phyloP scores from a whole-genome alignment of 495 filamentous ascomycete species.

The Hyaloscypha bicolor region DNA sequence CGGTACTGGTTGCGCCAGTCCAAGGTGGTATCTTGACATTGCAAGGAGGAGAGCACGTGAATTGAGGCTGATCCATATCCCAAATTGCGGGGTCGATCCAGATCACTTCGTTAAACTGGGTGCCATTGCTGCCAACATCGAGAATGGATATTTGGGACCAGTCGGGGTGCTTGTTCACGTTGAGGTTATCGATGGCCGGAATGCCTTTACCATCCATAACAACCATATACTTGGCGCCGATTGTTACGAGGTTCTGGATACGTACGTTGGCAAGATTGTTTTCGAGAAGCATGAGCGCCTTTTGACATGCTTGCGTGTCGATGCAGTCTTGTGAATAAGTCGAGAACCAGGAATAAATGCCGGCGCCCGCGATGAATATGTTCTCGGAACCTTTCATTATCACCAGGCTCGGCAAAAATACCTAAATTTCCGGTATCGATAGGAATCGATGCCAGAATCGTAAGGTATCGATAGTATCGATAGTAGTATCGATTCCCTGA shows the following conservation, averaged over 20 bases:
- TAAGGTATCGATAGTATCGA: no score
- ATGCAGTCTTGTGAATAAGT: slow-evolving; percentile 25
- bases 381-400: slow-evolving; percentile 26
- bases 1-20: slow-evolving; percentile 30
- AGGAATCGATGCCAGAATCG: no score
- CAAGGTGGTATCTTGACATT: slow-evolving; percentile 32
- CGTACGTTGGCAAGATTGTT: slow-evolving; percentile 16
- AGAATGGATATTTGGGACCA: slow-evolving; percentile 35
- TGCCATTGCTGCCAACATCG: slow-evolving; percentile 28
- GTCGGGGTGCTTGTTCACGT: slow-evolving; percentile 14
- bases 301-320: slow-evolving; percentile 27
- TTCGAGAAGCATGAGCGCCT: slow-evolving; percentile 21
- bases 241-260: slow-evolving; percentile 29
- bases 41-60: slow-evolving; percentile 33
- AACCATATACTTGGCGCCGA: slow-evolving; percentile 29
- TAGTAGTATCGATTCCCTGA: no score
- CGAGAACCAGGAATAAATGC: slow-evolving; percentile 35
- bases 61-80: slow-evolving; percentile 29
- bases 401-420: no score
- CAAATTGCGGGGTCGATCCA: slow-evolving; percentile 33
- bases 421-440: no score
- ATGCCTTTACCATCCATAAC: slow-evolving; percentile 33
- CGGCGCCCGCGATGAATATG: slow-evolving; percentile 29
- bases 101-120: slow-evolving; percentile 25
- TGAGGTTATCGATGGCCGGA: slow-evolving; percentile 30